Evolutionary conservation across 202 grass and related monocot species (phyloP), one percentile per base, ranked within the genome.

Genomic region (Carex sylvatica): DNA sequence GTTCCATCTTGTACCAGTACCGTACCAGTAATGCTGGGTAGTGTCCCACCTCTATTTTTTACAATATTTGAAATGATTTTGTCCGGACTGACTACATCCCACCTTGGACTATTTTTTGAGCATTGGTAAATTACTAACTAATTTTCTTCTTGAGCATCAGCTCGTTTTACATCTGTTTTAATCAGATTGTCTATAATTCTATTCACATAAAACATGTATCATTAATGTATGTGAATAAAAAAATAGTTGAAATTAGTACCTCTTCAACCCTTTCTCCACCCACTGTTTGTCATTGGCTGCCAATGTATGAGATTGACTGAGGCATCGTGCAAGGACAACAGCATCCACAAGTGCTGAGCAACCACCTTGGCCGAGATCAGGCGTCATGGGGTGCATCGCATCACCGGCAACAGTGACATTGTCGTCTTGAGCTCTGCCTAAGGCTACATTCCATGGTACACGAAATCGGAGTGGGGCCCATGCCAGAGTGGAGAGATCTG

Each of bases 371-470:
- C 85, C 87, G 20, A 91, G 33, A 83, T 79, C 87, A 6, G 92
- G 80, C 0, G 80, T 84, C 87, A 94, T 94, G 36, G 80, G 83
- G 35, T 94, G 92, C 89, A 94, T 82, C 2, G 92, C 75, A 61
- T 91, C 89, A 49, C 92, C 89, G 11, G 87, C 85, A 2, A 94
- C 81, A 1, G 87, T 79, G 61, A 86, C 85, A 2, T 79, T 47
- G 74, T 89, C 82, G 5, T 58, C 69, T 80, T n/a, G 74, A 51
- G 83, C 70, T 20, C 6, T 7, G 9, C 33, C 58, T 3, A 84
- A 12, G 1, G 63, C 10, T 1, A 87, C 56, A 63, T 85, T 74
- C 89, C 91, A 94, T 8, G 91, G 91, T 10, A 72, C 35, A 2
- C 85, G 82, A 61, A 87, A 87, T 40, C 65, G 65, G 65, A 87